phyloP scores from a whole-genome alignment of 495 filamentous ascomycete genomes.

The Mycothermus thermophilus region DNA sequence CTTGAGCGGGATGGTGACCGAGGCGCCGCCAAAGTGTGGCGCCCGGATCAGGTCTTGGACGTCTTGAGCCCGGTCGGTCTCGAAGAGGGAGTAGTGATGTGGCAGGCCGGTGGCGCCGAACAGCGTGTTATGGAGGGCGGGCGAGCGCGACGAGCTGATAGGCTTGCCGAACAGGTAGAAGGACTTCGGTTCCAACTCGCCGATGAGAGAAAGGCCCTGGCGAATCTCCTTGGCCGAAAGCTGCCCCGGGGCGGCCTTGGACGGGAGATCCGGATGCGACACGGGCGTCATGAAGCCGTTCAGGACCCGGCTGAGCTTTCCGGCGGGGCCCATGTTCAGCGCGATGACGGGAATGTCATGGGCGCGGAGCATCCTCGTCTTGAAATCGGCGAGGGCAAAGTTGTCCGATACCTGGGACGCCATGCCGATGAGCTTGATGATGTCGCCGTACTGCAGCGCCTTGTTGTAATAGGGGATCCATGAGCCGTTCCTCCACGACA shows the following conservation, averaged over 20 bases:
- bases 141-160: constrained; percentile 65
- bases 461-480: constrained; percentile 82
- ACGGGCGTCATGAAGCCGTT: constrained; percentile 95
- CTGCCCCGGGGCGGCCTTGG: constrained; percentile 90
- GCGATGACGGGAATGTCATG: constrained; percentile 77
- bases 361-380: constrained; percentile 51
- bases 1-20: constrained; percentile 92
- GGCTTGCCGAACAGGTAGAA: constrained; percentile 86
- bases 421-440: constrained; percentile 87
- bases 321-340: constrained; percentile 85
- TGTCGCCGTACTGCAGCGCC: constrained; percentile 72
- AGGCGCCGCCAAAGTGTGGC: constrained; percentile 76
- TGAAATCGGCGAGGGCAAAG: constrained; percentile 71
- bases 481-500: constrained; percentile 79
- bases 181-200: constrained; percentile 59
- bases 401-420: constrained; percentile 73
- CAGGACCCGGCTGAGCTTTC: constrained; percentile 78
- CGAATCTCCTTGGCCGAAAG: constrained; percentile 85
- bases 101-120: constrained; percentile 72
- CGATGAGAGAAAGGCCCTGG: constrained; percentile 58
- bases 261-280: constrained; percentile 73
- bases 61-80: constrained; percentile 55
- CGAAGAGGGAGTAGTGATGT: constrained; percentile 67
- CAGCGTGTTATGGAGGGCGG: constrained; percentile 76
- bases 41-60: constrained; percentile 53